Conservation (phyloP, 148 eudicot genomes). For the Rheum nobile region DNA sequence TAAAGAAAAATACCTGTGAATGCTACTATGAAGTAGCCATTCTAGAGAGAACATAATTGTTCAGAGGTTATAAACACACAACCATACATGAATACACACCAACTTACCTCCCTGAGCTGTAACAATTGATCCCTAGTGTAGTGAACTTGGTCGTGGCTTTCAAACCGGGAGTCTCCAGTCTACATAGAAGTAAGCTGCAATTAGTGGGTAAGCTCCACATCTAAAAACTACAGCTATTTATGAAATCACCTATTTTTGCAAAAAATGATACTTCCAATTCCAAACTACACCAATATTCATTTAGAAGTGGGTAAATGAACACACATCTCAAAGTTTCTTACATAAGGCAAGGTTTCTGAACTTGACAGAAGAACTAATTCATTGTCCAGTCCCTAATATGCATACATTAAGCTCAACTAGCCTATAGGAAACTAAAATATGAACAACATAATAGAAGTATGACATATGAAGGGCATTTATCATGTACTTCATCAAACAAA, state of each 20-base stretch:
- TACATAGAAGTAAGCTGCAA: constrained; percentile 9
- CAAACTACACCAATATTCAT: background rate
- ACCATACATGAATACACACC: background rate
- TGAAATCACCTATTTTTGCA: background rate
- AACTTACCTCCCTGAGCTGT: constrained; percentile 72
- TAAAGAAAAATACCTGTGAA: too few relatives aligned
- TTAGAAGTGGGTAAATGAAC: background rate
- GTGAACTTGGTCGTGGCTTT: too few relatives aligned
- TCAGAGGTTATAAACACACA: too few relatives aligned
- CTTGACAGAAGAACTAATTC: background rate
- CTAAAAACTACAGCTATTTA: background rate
- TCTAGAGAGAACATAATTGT: too few relatives aligned
- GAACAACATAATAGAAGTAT: background rate
- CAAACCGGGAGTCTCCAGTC: constrained; percentile 74
- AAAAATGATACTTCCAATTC: background rate
- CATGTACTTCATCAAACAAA: background rate
- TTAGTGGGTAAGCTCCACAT: background rate
- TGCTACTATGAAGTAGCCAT: too few relatives aligned
- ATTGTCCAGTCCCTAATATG: background rate
- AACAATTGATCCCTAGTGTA: constrained; percentile 64
- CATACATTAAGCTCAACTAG: background rate
- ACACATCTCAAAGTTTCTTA: too few relatives aligned
- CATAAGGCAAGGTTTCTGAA: background rate
- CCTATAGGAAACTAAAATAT: background rate
- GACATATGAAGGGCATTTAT: background rate